Evolutionary conservation across 2,329 filamentous ascomycete species (phyloP).

Genomic region (Leptographium wingfieldii): DNA sequence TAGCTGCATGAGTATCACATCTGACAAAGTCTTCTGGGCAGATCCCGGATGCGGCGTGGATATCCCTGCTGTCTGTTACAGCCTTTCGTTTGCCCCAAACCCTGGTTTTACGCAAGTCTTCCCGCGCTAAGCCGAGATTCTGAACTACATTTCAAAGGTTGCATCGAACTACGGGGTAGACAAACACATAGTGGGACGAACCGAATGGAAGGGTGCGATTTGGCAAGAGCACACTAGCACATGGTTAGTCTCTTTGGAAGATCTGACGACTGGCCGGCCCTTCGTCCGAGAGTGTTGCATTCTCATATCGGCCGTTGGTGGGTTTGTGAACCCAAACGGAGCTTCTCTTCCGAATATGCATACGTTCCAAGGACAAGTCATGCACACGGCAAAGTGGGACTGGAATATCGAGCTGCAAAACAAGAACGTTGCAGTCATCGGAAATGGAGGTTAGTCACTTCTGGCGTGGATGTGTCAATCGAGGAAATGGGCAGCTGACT

Average conservation of each 20-base stretch:
- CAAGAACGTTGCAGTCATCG: not conserved
- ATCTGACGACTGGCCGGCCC: not conserved
- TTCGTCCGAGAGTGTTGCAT: not conserved
- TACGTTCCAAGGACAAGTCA: not conserved
- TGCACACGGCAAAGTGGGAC: not conserved
- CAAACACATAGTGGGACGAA: not conserved
- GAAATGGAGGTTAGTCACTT: not conserved
- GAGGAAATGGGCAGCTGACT: not conserved
- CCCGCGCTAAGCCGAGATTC: not conserved
- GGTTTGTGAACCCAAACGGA: not conserved
- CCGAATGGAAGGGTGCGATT: not conserved
- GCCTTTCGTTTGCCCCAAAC: not conserved
- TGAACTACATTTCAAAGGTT: not conserved
- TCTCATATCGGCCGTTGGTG: not conserved
- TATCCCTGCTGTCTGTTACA: not conserved
- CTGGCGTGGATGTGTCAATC: too few species aligned
- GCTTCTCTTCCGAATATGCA: not conserved
- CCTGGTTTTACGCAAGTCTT: not conserved
- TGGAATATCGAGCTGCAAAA: not conserved
- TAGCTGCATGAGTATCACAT: not conserved
- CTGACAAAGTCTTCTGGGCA: not conserved
- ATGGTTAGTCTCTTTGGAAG: not conserved
- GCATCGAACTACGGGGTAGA: not conserved
- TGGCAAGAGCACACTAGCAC: not conserved
- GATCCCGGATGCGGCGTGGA: not conserved